A percentile compares a stretch with the other conserved stretches of the same genome.
Conservation (phyloP, 805 yeast species). For the Kodamaea kaohsiungensis region DNA sequence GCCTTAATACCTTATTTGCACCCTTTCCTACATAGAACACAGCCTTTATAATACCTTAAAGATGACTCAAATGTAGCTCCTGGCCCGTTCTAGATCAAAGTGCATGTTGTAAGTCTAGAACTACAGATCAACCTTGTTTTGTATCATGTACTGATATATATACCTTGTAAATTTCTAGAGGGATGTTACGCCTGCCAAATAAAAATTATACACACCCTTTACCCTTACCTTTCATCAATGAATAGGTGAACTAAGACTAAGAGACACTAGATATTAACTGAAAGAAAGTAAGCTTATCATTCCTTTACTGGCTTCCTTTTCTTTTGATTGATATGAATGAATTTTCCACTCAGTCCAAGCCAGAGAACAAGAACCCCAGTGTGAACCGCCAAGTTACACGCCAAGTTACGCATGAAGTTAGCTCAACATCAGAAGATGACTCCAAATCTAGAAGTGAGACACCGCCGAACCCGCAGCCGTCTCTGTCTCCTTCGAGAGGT, state of each 20-base stretch:
- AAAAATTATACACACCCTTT: neutral
- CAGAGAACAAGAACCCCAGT: neutral
- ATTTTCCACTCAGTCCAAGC: conserved; percentile 2
- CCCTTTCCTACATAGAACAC: neutral
- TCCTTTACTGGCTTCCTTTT: neutral
- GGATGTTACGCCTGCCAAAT: neutral
- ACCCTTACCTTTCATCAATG: neutral
- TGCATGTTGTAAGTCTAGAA: neutral
- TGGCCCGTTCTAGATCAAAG: conserved; percentile 2
- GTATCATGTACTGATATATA: conserved; percentile 1
- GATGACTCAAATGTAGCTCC: neutral
- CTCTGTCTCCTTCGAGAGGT: neutral
- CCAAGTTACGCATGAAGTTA: neutral
- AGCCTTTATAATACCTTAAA: neutral
- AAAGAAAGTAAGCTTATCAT: neutral
- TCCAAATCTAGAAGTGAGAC: neutral
- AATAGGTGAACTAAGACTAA: neutral
- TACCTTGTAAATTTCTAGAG: neutral
- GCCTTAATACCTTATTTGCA: neutral
- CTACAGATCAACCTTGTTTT: neutral
- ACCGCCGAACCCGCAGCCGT: neutral
- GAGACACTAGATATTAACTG: neutral
- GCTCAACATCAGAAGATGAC: neutral
- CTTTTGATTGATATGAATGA: conserved; percentile 5
- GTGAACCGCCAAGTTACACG: neutral